phyloP scores from a whole-genome alignment of 495 filamentous ascomycete species.

The Penicillium atrosanguineum region DNA sequence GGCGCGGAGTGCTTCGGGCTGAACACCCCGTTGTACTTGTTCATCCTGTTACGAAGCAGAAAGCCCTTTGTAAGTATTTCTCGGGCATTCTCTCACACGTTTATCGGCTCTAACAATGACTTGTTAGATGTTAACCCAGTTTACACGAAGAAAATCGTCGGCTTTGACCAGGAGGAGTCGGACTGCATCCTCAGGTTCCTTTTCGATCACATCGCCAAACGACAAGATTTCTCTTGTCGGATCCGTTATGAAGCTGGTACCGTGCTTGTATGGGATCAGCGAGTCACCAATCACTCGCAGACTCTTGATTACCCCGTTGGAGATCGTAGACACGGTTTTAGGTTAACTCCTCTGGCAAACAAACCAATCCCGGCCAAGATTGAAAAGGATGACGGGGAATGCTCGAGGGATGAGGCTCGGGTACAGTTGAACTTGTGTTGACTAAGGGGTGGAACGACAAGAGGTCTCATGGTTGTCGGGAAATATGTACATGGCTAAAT shows the following conservation, averaged over 20 bases:
- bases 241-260: constrained; percentile 72
- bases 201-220: constrained; percentile 69
- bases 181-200: constrained; percentile 76
- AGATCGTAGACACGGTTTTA: constrained; percentile 5
- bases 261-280: constrained; percentile 74
- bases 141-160: constrained; percentile 51
- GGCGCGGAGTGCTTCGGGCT: constrained; percentile 67
- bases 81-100: background rate
- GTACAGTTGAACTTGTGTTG: background rate
- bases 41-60: constrained; percentile 78
- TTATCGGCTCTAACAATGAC: too few species aligned
- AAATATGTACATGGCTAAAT: background rate
- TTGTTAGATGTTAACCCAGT: background rate
- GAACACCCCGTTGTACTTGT: constrained; percentile 78
- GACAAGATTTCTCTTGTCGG: constrained; percentile 74
- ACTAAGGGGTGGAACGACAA: background rate
- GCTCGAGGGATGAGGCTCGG: too few species aligned
- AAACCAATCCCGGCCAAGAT: background rate
- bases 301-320: constrained; percentile 2
- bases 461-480: background rate
- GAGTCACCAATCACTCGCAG: background rate
- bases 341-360: background rate
- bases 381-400: background rate
- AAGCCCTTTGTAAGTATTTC: constrained; percentile 67
- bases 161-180: constrained; percentile 74